Evolutionary conservation across 2,329 filamentous ascomycete genomes (phyloP).

Genomic region (Gaeumannomyces sp.): DNA sequence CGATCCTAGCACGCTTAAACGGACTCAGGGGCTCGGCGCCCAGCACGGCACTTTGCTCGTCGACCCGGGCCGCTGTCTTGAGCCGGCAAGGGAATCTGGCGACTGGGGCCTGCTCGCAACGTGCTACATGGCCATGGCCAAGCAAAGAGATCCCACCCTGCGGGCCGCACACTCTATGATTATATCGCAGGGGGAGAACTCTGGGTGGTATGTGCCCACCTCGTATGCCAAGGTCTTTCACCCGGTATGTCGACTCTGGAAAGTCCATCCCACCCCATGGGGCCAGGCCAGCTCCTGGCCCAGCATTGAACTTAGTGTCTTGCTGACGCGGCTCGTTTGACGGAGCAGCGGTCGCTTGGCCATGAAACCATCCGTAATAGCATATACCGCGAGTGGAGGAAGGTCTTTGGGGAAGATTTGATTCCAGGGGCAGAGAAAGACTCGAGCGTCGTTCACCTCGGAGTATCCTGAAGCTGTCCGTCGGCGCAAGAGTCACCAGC

Average conservation of each 20-base stretch:
- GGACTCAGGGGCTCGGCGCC: background rate
- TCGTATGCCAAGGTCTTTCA: constrained; percentile 41
- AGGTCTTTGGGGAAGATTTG: constrained; percentile 4
- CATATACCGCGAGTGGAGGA: constrained; percentile 7
- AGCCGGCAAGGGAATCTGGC: constrained; percentile 26
- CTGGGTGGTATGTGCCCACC: constrained; percentile 41
- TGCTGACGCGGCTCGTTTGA: background rate
- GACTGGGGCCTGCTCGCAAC: constrained; percentile 38
- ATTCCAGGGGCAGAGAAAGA: background rate
- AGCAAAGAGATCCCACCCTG: constrained; percentile 28
- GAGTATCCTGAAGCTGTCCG: background rate
- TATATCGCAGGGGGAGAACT: constrained; percentile 25
- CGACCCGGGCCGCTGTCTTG: constrained; percentile 31
- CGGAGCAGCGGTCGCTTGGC: constrained; percentile 7
- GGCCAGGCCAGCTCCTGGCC: background rate
- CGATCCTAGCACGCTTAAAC: background rate
- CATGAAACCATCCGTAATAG: constrained; percentile 7
- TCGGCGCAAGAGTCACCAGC: background rate
- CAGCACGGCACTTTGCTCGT: constrained; percentile 18
- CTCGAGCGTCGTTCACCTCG: background rate
- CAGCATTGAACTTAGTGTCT: background rate
- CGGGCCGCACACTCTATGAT: constrained; percentile 22
- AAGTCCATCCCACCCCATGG: background rate
- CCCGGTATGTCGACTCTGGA: constrained; percentile 25
- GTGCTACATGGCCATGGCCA: constrained; percentile 38